These are phyloP conservation scores for Linanthus parryae DNA, from an alignment of 148 eudicot species.

Conservation along the genomic window DNA sequence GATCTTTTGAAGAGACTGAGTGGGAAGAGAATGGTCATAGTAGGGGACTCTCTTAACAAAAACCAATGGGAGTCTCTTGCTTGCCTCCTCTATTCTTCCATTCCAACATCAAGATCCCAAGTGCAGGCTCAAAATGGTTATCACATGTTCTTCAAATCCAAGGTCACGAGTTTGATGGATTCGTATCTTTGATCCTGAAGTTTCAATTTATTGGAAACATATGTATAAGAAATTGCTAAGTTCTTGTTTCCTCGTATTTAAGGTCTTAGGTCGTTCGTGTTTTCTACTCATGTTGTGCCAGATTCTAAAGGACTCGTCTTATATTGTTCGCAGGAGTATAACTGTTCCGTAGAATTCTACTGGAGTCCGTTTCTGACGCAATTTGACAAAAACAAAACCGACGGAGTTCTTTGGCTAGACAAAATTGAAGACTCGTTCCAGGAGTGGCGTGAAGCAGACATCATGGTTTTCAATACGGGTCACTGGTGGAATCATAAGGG, in stretches of 20 bases:
- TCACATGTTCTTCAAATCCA: constrained; percentile 28
- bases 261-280: background rate
- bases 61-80: constrained; percentile 52
- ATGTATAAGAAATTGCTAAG: background rate
- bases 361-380: constrained; percentile 53
- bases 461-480: constrained; percentile 56
- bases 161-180: constrained; percentile 17
- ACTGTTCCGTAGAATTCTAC: constrained; percentile 43
- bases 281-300: background rate
- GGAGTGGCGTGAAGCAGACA: constrained; percentile 47
- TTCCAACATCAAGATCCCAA: constrained; percentile 23
- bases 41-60: constrained; percentile 45
- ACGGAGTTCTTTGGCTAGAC: constrained; percentile 34
- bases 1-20: constrained; percentile 33
- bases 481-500: constrained; percentile 54
- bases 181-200: background rate
- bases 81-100: constrained; percentile 37
- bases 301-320: no score
- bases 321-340: constrained; percentile 31
- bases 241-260: background rate
- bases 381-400: constrained; percentile 20
- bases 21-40: constrained; percentile 42
- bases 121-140: constrained; percentile 11
- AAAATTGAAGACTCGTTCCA: constrained; percentile 17
- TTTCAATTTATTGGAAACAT: background rate